Conservation (phyloP, 2,329 filamentous ascomycete species). For the Fonsecaea pugnacius region DNA sequence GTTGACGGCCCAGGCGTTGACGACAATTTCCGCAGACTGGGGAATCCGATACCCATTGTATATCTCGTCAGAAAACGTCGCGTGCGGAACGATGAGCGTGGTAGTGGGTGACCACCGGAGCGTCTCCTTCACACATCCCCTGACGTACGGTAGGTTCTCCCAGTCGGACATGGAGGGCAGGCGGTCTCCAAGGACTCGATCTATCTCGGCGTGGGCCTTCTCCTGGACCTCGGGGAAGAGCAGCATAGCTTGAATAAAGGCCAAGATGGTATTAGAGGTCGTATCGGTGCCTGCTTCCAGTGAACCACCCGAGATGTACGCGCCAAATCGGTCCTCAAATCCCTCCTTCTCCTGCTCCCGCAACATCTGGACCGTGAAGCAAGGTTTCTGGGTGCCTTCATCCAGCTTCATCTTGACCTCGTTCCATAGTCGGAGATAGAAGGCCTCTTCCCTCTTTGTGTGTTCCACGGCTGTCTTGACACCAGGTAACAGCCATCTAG, state of each 20-base stretch:
- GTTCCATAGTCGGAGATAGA: constrained; percentile 50
- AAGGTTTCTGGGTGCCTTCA: constrained; percentile 34
- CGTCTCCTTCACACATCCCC: constrained; percentile 60
- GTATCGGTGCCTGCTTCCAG: constrained; percentile 31
- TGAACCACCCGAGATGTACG: constrained; percentile 41
- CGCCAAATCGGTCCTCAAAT: constrained; percentile 32
- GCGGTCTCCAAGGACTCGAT: constrained; percentile 52
- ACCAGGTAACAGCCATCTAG: constrained; percentile 40
- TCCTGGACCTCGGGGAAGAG: constrained; percentile 52
- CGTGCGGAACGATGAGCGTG: constrained; percentile 33
- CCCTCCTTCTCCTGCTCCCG: constrained; percentile 40
- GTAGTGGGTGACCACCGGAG: constrained; percentile 57
- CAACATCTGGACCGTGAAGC: constrained; percentile 26
- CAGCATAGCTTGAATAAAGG: constrained; percentile 49
- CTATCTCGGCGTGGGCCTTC: constrained; percentile 55
- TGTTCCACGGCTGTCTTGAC: constrained; percentile 40
- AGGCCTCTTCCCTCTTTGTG: constrained; percentile 49
- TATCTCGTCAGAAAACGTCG: constrained; percentile 28
- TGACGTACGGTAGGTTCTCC: constrained; percentile 56
- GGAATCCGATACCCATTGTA: constrained; percentile 36
- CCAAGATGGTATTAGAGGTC: constrained; percentile 14
- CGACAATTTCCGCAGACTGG: constrained; percentile 30
- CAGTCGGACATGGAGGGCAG: constrained; percentile 56
- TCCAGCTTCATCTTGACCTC: constrained; percentile 41
- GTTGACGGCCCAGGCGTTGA: constrained; percentile 38